phyloP scores from a whole-genome alignment of 352 stramenopile genomes.

The Phytophthora vignae region DNA sequence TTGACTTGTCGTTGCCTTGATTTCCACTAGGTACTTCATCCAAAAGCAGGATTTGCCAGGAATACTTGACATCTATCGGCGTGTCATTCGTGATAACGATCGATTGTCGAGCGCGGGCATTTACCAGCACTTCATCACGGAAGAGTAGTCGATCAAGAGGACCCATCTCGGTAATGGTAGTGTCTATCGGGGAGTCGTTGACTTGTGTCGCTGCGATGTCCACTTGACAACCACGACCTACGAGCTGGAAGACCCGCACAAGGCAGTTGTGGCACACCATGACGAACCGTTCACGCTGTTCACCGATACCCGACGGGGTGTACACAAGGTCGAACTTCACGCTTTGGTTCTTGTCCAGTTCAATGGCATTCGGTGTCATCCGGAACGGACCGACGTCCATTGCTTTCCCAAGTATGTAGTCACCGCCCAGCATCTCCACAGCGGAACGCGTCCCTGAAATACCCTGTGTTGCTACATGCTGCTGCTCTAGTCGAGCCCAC shows the following conservation, averaged over 20 bases:
- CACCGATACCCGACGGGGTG: constrained; percentile 59
- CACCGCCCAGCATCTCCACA: constrained; percentile 23
- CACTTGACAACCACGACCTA: constrained; percentile 73
- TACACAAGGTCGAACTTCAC: constrained; percentile 64
- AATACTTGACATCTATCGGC: constrained; percentile 65
- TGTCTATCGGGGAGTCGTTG: constrained; percentile 59
- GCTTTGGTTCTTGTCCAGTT: constrained; percentile 52
- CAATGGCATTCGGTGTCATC: constrained; percentile 63
- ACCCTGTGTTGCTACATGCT: constrained; percentile 16
- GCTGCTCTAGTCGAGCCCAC: constrained; percentile 49
- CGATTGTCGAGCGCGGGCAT: constrained; percentile 39
- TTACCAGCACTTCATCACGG: constrained; percentile 45
- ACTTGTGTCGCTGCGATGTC: constrained; percentile 57
- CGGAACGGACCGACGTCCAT: constrained; percentile 59
- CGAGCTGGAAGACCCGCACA: constrained; percentile 73
- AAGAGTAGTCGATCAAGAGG: constrained; percentile 63
- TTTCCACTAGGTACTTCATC: not conserved
- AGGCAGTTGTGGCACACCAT: constrained; percentile 89
- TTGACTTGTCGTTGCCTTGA: constrained; percentile 16
- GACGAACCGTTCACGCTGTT: constrained; percentile 70
- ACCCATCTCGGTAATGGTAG: constrained; percentile 53
- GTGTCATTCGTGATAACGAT: constrained; percentile 74
- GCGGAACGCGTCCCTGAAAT: constrained; percentile 18
- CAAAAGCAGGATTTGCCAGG: constrained; percentile 52
- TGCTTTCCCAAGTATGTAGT: constrained; percentile 4